Percentiles rank a stretch among this genome's conserved stretches.
phyloP scores from a whole-genome alignment of 768 basidiomycete genomes.

The Postia placenta region DNA sequence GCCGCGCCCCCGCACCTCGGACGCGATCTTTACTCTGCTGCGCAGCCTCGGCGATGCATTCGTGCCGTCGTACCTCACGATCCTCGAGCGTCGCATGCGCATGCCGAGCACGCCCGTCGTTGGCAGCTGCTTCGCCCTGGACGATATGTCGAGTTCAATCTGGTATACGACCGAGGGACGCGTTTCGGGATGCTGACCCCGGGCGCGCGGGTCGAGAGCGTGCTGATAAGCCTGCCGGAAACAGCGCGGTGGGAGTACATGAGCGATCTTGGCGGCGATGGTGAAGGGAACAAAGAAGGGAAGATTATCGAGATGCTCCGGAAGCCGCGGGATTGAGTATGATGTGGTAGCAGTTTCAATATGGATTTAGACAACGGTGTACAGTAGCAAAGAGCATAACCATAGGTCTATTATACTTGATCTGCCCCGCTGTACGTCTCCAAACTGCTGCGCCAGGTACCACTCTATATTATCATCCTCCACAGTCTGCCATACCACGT shows the following conservation, averaged over 20 bases:
- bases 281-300: constrained; percentile 39
- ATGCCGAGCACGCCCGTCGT: constrained; percentile 61
- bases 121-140: constrained; percentile 94
- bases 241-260: constrained; percentile 67
- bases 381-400: background rate
- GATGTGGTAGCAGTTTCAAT: background rate
- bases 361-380: background rate
- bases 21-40: constrained; percentile 75
- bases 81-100: constrained; percentile 53
- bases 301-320: constrained; percentile 44
- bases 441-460: no score
- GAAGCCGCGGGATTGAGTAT: constrained; percentile 43
- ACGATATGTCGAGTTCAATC: constrained; percentile 82
- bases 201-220: constrained; percentile 55
- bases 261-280: constrained; percentile 42
- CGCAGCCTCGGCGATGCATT: constrained; percentile 72
- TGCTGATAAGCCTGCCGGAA: constrained; percentile 60
- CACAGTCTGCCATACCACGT: background rate
- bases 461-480: background rate
- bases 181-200: constrained; percentile 60
- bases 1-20: constrained; percentile 47
- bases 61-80: constrained; percentile 85
- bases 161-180: constrained; percentile 64
- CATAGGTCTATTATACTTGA: no score
- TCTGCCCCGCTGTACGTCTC: no score